phyloP scores from a whole-genome alignment of 2,329 filamentous ascomycete genomes.

The Fusarium sp. region DNA sequence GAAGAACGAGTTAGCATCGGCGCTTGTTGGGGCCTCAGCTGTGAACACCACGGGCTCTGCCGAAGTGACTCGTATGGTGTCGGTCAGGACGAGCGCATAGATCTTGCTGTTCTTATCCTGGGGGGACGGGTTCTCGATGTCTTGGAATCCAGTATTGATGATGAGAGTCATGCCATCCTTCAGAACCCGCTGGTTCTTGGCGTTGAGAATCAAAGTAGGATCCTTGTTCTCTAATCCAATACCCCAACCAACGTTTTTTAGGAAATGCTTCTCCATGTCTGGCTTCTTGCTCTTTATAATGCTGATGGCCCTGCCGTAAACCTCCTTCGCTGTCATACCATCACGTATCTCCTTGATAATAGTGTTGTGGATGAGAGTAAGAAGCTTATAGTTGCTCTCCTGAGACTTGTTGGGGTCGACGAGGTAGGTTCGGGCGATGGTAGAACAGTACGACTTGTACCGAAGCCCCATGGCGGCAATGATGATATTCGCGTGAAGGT shows the following conservation, averaged over 20 bases:
- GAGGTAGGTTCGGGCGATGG: constrained; percentile 91
- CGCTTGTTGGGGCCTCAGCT: constrained; percentile 87
- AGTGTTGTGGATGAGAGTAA: constrained; percentile 84
- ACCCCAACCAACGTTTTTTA: constrained; percentile 90
- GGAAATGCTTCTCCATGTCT: constrained; percentile 92
- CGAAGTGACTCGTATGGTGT: constrained; percentile 87
- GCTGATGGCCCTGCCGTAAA: constrained; percentile 85
- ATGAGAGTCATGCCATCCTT: constrained; percentile 98
- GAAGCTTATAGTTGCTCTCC: constrained; percentile 90
- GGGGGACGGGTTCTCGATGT: constrained; percentile 84
- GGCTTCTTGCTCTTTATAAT: constrained; percentile 90
- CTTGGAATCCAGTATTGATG: constrained; percentile 87
- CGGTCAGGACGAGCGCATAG: constrained; percentile 89
- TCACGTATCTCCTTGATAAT: constrained; percentile 91
- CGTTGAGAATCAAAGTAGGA: constrained; percentile 81
- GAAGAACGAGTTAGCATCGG: constrained; percentile 96
- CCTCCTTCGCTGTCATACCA: constrained; percentile 84
- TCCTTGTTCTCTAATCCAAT: constrained; percentile 94
- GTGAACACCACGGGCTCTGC: constrained; percentile 89
- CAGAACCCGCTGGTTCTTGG: constrained; percentile 81
- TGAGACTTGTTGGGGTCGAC: constrained; percentile 97
- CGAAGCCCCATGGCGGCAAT: constrained; percentile 89
- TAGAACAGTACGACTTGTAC: constrained; percentile 94
- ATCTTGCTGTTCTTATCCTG: constrained; percentile 89
- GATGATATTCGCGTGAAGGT: constrained; percentile 90